Base-by-base conservation (phyloP, 73 alveolate species). In the Paramecium pentaurelia region DNA sequence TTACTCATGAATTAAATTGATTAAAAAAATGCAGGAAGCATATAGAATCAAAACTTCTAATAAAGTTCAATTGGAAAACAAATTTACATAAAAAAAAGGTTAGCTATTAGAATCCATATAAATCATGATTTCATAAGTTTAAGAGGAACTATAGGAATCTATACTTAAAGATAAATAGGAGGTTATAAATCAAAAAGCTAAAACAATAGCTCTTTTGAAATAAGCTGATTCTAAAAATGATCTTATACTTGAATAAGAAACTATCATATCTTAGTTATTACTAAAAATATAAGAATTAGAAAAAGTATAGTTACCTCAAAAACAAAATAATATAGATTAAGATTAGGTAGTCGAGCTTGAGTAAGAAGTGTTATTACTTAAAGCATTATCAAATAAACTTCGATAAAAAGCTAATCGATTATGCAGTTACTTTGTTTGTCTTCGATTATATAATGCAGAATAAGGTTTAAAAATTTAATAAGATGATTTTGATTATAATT, bases 1-100 rank as follows among this genome's bases (percentile, higher is more conserved):
- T 98, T 97, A 58, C 93, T 86, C 86, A 71, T 71, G 60, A 49
- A 49, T 49, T 49, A 49, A 49, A 49, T 49, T 49, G 60, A 49
- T 49, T 49, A 14, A 49, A 60, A 60, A 20, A 16, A 60, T 60
- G 77, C 40, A 60, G 25, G 77, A 60, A 60, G 77, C 77, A 60
- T 30, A 60, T 27, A 60, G 77, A 60, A 60, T 60, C 77, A 60
- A 60, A 60, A 45, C 77, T 0, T 60, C 77, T 30, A 60, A 60
- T 60, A 60, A 60, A 60, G 84, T 49, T 3, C 28, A 49, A 3
- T 49, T 49, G 6, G 60, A 49, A n/a, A 49, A 49, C 60, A 64
- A 49, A 49, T 49, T 49, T 49, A 49, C 60, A 16, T 27, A 18
- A 22, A 60, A 60, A 60, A 60, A 60, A 45, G 25, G 36, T 25